Percentiles rank a stretch among this genome's conserved stretches.
phyloP scores from a whole-genome alignment of 129 eudicot species.

The Daucus carota region DH1_v3.0 NC_030382.2:58258001-58258500 shows the following conservation, averaged over 20 bases:
- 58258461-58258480: constrained; percentile 41
- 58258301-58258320: neutral
- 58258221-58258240: constrained; percentile 73
- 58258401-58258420: constrained; percentile 46
- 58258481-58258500: neutral
- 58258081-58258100: constrained; percentile 7
- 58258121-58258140: constrained; percentile 12
- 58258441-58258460: constrained; percentile 67
- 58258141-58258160: constrained; percentile 39
- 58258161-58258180: constrained; percentile 64
- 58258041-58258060: constrained; percentile 40
- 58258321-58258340: neutral
- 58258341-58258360: constrained; percentile 67
- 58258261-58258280: neutral
- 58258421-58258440: constrained; percentile 52
- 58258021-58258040: constrained; percentile 43
- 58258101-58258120: constrained; percentile 1
- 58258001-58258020: constrained; percentile 96
- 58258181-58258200: constrained; percentile 81
- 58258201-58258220: constrained; percentile 82
- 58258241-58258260: constrained; percentile 75
- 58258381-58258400: constrained; percentile 69
- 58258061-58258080: constrained; percentile 13
- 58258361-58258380: constrained; percentile 57
- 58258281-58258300: neutral